Evolutionary conservation across 2,329 filamentous ascomycete genomes (phyloP), one percentile per base, ranked within the genome.

Genomic region (Penicillium aurantiogriseum): DNA sequence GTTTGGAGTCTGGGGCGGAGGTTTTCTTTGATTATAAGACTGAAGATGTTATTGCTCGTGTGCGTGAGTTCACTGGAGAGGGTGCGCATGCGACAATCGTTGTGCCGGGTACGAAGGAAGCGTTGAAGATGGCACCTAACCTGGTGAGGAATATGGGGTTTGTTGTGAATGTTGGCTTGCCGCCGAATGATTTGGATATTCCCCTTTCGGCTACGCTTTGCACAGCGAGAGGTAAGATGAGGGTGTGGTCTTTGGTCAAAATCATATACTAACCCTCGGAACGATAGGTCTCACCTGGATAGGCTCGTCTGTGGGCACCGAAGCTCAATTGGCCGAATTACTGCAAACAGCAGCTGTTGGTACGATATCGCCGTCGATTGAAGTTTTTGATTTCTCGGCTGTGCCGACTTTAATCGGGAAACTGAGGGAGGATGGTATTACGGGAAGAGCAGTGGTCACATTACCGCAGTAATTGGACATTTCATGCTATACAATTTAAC

Each of bases 261-360:
- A 9, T n/a, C 11, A 48, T 49, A 36, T 33, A 21, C 46, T 59
- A 46, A 64, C 11, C 2, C 36, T 17, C 2, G 5, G 10, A 40
- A 46, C 1, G 4, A 21, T 36, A 68, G 66, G 62, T 10, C 56
- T 68, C 5, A 58, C 61, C 1, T 66, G 67, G 35, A 64, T 61
- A 25, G 63, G 65, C 0, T 66, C 65, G 0, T 68, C 65, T 10
- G 63, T 68, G 15, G 66, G 66, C 13, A 66, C 58, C 0, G 66
- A 68, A 35, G 47, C 57, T 17, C 62, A 68, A 23, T 61, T 68
- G 58, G 31, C 39, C 1, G 54, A 61, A 10, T 39, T 68, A 4
- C 33, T 68, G 5, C 55, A 62, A 35, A 59, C 57, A 3, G 66
- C 66, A 1, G n/a, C 58, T 4, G 25, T 51, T 2, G 63, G 65